These are phyloP conservation scores for Kodamaea sp. DNA, from an alignment of 1,139 yeast species.

Conservation along the genomic window DNA sequence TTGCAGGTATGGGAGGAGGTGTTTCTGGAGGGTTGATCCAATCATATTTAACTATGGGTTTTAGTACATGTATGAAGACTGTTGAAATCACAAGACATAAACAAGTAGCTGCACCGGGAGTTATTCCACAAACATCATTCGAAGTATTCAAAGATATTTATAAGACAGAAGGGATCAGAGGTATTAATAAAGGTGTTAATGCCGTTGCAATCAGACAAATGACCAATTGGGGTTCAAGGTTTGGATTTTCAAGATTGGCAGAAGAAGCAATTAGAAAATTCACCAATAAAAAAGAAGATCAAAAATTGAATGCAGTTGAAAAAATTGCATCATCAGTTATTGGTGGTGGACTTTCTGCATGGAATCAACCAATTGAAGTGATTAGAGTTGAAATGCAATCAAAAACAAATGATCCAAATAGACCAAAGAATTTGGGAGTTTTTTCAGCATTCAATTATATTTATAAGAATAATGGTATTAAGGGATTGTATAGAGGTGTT, in stretches of 20 bases:
- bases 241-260: constrained; percentile 87
- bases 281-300: constrained; percentile 58
- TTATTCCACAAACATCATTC: constrained; percentile 68
- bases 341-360: constrained; percentile 97
- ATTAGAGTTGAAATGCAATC: constrained; percentile 98
- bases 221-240: constrained; percentile 99
- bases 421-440: constrained; percentile 89
- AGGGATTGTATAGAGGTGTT: constrained; percentile 94
- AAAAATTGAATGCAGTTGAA: constrained; percentile 68
- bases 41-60: constrained; percentile 94
- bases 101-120: constrained; percentile 65
- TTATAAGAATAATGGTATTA: constrained; percentile 74
- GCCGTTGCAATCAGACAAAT: constrained; percentile 99
- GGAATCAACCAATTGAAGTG: constrained; percentile 99
- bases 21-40: constrained; percentile 93
- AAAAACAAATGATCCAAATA: constrained; percentile 84
- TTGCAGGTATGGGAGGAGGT: constrained; percentile 94
- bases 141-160: constrained; percentile 84
- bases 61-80: constrained; percentile 97
- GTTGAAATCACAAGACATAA: constrained; percentile 92
- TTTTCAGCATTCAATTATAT: constrained; percentile 78
- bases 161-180: constrained; percentile 80
- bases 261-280: constrained; percentile 74
- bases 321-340: constrained; percentile 82
- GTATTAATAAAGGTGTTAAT: constrained; percentile 95